Conservation (phyloP, 257 asterid genomes). For the Craterostigma plantagineum region DNA sequence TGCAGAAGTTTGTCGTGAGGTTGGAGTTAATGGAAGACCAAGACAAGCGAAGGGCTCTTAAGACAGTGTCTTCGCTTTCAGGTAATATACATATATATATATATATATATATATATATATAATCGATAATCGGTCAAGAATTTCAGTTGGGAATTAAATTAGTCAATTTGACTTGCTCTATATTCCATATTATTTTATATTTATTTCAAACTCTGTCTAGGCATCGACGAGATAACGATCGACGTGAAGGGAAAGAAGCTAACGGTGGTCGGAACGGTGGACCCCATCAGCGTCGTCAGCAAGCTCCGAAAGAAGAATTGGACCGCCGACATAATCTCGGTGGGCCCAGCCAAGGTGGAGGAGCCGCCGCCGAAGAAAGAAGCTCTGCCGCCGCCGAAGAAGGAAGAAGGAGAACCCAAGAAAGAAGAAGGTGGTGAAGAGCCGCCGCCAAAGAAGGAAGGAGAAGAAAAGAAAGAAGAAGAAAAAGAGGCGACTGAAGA, state of each 20-base stretch:
- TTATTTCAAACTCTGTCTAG: conserved; percentile 17
- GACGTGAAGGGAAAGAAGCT: conserved; percentile 65
- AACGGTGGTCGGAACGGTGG: conserved; percentile 63
- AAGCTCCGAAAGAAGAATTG: conserved; percentile 63
- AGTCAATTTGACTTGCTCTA: not conserved
- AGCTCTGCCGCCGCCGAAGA: conserved; percentile 27
- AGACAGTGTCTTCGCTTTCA: conserved; percentile 54
- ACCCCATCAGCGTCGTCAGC: conserved; percentile 67
- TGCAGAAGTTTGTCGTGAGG: conserved; percentile 58
- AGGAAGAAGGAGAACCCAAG: conserved; percentile 55
- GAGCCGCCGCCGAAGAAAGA: conserved; percentile 51
- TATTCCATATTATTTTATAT: not conserved
- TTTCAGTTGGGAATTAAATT: not conserved
- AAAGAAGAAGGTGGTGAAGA: too few relatives aligned
- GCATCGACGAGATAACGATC: conserved; percentile 54
- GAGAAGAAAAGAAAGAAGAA: conserved; percentile 32
- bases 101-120: too few relatives aligned
- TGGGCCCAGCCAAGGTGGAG: conserved; percentile 69
- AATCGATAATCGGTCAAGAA: too few relatives aligned
- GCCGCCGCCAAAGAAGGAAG: too few relatives aligned
- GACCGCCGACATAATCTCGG: conserved; percentile 43
- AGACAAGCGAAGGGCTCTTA: conserved; percentile 71
- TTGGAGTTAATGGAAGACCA: conserved; percentile 47
- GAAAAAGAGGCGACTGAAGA: conserved; percentile 23
- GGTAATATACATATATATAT: too few relatives aligned